phyloP scores from a whole-genome alignment of 106 monocot genomes.

The Platanthera guangdongensis region DNA sequence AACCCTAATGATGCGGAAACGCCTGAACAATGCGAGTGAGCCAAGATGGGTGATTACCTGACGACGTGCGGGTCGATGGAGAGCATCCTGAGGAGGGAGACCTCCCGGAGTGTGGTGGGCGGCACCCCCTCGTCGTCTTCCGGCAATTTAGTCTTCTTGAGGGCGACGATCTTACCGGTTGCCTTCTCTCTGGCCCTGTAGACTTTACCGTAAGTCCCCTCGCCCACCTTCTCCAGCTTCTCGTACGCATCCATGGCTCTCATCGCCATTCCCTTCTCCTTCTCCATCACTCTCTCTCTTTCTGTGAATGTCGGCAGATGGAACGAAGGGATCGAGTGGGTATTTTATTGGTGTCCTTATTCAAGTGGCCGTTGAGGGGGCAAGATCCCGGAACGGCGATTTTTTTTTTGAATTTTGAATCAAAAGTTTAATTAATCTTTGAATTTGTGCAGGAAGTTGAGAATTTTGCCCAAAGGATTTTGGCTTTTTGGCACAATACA shows the following conservation, averaged over 20 bases:
- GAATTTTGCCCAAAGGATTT: too few species aligned
- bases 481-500: too few species aligned
- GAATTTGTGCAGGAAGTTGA: too few species aligned
- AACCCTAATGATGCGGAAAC: background rate
- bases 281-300: slow-evolving; percentile 2
- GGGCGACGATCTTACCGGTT: slow-evolving; percentile 71
- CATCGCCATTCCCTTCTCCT: slow-evolving; percentile 1
- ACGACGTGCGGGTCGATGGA: slow-evolving; percentile 82
- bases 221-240: slow-evolving; percentile 97
- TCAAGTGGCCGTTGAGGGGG: slow-evolving; percentile 10
- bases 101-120: slow-evolving; percentile 83
- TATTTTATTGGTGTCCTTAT: background rate
- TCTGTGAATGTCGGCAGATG: background rate
- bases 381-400: background rate
- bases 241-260: slow-evolving; percentile 85
- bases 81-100: slow-evolving; percentile 92
- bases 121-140: slow-evolving; percentile 98
- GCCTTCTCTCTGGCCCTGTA: slow-evolving; percentile 74
- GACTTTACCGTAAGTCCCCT: slow-evolving; percentile 96
- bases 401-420: background rate
- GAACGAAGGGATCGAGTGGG: background rate
- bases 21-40: slow-evolving; percentile 1
- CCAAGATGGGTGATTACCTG: slow-evolving; percentile 32
- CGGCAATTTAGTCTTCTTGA: slow-evolving; percentile 83
- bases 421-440: background rate